Evolutionary conservation across 164 flowering plant genomes (phyloP).

Genomic region (Litsea cubeba): DNA sequence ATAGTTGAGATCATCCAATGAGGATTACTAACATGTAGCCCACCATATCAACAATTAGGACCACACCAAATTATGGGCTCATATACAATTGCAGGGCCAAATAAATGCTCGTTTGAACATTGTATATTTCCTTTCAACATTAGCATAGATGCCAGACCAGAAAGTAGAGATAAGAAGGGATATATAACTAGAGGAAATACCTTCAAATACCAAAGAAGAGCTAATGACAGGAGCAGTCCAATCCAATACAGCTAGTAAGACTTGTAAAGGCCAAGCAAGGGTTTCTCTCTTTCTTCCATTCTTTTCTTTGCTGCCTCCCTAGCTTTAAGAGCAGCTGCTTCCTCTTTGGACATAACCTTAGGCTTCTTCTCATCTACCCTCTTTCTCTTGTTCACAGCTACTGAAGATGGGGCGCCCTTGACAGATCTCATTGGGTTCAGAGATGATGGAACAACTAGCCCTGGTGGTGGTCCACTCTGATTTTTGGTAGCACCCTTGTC

Average conservation of each 20-base stretch:
- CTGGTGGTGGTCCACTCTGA: slow-evolving; percentile 53
- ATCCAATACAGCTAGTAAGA: slow-evolving; percentile 24
- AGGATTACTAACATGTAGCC: no score
- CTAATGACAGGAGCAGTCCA: neutral
- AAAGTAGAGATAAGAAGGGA: no score
- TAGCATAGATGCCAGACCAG: no score
- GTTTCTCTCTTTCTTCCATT: slow-evolving; percentile 82
- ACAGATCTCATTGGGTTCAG: slow-evolving; percentile 60
- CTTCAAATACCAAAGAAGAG: neutral
- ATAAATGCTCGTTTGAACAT: no score
- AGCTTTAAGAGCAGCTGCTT: slow-evolving; percentile 88
- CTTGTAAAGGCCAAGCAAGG: slow-evolving; percentile 79
- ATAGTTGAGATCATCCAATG: no score
- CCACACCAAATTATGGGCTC: no score
- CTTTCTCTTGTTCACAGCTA: slow-evolving; percentile 69
- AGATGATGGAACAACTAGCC: slow-evolving; percentile 52
- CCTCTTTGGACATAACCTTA: slow-evolving; percentile 71
- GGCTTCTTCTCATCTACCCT: slow-evolving; percentile 67
- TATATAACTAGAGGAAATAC: neutral
- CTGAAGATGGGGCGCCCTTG: slow-evolving; percentile 72
- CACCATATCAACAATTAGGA: no score
- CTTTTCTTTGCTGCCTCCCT: slow-evolving; percentile 93
- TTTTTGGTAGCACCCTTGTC: slow-evolving; percentile 29
- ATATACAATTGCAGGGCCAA: no score
- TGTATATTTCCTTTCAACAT: no score